Percentiles rank a stretch among this genome's conserved stretches.
These are phyloP conservation scores for Hansenula anomala DNA, from an alignment of 1,139 yeast genomes.

Conservation along the genomic window DNA sequence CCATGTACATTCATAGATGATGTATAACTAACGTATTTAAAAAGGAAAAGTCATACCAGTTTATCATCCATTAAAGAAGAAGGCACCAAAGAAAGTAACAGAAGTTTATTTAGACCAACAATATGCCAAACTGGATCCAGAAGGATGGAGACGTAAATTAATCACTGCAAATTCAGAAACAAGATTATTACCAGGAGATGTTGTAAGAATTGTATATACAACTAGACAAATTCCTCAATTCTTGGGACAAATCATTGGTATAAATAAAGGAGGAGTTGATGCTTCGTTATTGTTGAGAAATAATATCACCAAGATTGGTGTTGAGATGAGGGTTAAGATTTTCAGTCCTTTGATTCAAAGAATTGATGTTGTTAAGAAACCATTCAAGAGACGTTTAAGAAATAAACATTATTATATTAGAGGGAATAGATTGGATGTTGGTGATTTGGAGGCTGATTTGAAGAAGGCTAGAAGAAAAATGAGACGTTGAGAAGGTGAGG, in stretches of 20 bases:
- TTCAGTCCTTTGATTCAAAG: conserved; percentile 73
- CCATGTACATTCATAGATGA: too few relatives aligned
- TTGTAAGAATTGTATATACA: conserved; percentile 69
- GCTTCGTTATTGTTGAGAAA: conserved; percentile 75
- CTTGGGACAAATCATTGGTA: conserved; percentile 71
- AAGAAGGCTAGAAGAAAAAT: conserved; percentile 22
- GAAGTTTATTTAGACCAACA: conserved; percentile 16
- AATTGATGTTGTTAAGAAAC: conserved; percentile 71
- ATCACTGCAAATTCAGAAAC: conserved; percentile 39
- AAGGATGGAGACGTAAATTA: conserved; percentile 66
- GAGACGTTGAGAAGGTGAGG: conserved; percentile 4
- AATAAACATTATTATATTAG: conserved; percentile 86
- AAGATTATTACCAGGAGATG: conserved; percentile 71
- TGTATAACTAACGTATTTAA: too few relatives aligned
- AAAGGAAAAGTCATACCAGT: conserved; percentile 28
- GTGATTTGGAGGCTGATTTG: conserved; percentile 53
- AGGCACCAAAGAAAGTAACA: conserved; percentile 18
- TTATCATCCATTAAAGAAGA: conserved; percentile 26
- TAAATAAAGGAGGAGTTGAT: conserved; percentile 67
- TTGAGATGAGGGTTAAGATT: conserved; percentile 73
- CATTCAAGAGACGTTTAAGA: conserved; percentile 65
- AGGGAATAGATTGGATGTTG: conserved; percentile 77
- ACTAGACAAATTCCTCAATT: conserved; percentile 50
- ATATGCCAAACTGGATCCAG: conserved; percentile 57
- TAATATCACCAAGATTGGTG: conserved; percentile 72